Conservation (phyloP, 352 stramenopile genomes). For the Phytophthora capsici region DNA sequence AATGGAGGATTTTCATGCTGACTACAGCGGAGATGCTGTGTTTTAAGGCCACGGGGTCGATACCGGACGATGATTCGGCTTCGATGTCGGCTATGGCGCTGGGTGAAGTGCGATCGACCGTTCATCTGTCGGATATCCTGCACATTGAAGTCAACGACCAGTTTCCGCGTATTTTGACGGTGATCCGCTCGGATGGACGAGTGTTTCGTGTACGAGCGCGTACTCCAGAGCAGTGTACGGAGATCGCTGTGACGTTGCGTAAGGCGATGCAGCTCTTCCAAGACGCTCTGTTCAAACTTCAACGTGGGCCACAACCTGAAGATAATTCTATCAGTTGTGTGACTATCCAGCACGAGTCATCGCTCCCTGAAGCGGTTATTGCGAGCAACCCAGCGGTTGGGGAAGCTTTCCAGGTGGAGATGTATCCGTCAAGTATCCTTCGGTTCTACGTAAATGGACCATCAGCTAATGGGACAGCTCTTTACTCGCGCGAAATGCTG, state of each 20-base stretch:
- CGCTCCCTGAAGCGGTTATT: conserved; percentile 64
- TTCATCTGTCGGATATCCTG: conserved; percentile 82
- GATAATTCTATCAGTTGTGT: conserved; percentile 77
- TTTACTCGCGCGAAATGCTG: conserved; percentile 68
- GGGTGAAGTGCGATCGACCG: conserved; percentile 69
- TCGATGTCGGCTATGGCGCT: conserved; percentile 50
- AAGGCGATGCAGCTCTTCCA: conserved; percentile 76
- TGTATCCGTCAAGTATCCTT: conserved; percentile 78
- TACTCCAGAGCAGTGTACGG: conserved; percentile 65
- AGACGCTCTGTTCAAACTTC: conserved; percentile 71
- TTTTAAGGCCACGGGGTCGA: conserved; percentile 65
- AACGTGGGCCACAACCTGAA: conserved; percentile 66
- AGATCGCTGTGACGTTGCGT: conserved; percentile 56
- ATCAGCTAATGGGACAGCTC: conserved; percentile 59
- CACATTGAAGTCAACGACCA: conserved; percentile 80
- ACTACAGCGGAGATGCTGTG: conserved; percentile 79
- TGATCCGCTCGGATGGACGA: conserved; percentile 75
- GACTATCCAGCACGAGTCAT: conserved; percentile 79
- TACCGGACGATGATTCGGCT: conserved; percentile 29
- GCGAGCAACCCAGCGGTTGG: conserved; percentile 53
- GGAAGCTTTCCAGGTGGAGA: conserved; percentile 60
- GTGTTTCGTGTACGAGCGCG: conserved; percentile 78
- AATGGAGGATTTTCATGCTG: conserved; percentile 80
- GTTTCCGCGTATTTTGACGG: conserved; percentile 72
- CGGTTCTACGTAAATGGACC: conserved; percentile 75